Evolutionary conservation across 345 rosid species (phyloP).

Genomic region (Lumnitzera littorea): DNA sequence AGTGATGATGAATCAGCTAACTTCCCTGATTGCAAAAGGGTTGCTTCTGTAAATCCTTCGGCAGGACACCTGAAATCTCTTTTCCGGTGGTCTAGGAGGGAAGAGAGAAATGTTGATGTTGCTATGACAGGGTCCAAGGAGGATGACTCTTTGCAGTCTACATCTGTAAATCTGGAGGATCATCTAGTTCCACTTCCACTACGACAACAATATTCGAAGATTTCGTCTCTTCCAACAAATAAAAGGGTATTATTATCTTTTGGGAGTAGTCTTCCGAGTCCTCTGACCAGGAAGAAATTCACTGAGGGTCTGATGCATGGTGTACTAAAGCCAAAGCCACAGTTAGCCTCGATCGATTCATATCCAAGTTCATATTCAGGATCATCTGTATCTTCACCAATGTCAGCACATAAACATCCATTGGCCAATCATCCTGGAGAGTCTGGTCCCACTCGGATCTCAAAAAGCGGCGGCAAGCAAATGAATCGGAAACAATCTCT

Average conservation of each 20-base stretch:
- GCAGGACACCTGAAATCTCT: constrained; percentile 59
- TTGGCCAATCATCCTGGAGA: constrained; percentile 6
- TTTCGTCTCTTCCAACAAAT: constrained; percentile 31
- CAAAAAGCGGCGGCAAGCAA: constrained; percentile 2
- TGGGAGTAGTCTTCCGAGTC: constrained; percentile 61
- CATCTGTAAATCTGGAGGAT: constrained; percentile 13
- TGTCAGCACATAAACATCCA: constrained; percentile 20
- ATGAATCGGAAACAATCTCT: constrained; percentile 33
- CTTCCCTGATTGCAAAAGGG: constrained; percentile 14
- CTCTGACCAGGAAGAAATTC: constrained; percentile 50
- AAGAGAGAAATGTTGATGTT: constrained; percentile 21
- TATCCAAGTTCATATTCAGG: constrained; percentile 29
- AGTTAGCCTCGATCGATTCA: constrained; percentile 28
- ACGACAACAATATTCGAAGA: constrained; percentile 48
- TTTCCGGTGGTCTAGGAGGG: constrained; percentile 54
- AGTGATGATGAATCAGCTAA: constrained; percentile 24
- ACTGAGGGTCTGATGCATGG: constrained; percentile 65
- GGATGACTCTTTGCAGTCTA: constrained; percentile 15
- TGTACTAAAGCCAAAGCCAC: constrained; percentile 50
- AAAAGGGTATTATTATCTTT: constrained; percentile 33
- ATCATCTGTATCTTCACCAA: constrained; percentile 28
- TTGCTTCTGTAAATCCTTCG: constrained; percentile 23
- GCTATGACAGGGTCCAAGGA: constrained; percentile 17
- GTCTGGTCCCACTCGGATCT: constrained; percentile 6
- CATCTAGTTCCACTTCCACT: constrained; percentile 68